Percentiles rank a stretch among this genome's conserved stretches.
phyloP scores from a whole-genome alignment of 148 eudicot genomes.

The Chenopodium berlandieri region DNA sequence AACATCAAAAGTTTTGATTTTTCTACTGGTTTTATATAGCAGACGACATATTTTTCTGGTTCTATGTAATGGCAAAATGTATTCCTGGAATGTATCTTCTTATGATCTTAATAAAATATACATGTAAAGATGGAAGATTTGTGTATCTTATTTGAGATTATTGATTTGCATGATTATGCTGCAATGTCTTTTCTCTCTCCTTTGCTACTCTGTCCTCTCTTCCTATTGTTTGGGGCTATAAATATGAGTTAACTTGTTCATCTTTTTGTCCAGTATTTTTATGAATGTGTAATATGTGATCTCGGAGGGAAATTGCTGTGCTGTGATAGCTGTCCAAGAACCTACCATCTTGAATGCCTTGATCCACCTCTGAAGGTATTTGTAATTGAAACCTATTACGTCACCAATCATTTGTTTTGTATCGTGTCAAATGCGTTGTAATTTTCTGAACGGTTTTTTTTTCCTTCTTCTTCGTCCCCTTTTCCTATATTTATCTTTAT shows the following conservation, averaged over 20 bases:
- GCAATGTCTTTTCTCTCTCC: not conserved
- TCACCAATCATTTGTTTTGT: not conserved
- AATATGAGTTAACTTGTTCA: conserved; percentile 24
- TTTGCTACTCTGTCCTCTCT: not conserved
- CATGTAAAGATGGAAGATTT: too few species aligned
- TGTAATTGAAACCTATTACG: conserved; percentile 20
- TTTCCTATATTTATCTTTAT: not conserved
- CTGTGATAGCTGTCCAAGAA: conserved; percentile 88
- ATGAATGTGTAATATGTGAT: conserved; percentile 87
- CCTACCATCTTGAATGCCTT: conserved; percentile 89
- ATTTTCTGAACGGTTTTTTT: conserved; percentile 1
- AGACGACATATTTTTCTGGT: too few species aligned
- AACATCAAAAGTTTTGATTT: not conserved
- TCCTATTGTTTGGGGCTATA: conserved; percentile 4
- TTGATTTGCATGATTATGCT: not conserved
- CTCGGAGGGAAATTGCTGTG: conserved; percentile 91
- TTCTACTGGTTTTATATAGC: not conserved
- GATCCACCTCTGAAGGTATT: conserved; percentile 92
- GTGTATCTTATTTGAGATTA: not conserved
- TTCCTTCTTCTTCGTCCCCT: not conserved
- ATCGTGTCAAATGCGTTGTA: conserved; percentile 5
- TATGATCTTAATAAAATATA: not conserved
- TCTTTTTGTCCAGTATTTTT: conserved; percentile 62
- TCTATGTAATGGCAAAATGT: not conserved
- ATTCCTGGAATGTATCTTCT: not conserved